Percentiles rank a stretch among this genome's conserved stretches.
Evolutionary conservation across 371 early-diverging fungal genomes (phyloP).

Genomic region (Mucor velutinosus): DNA sequence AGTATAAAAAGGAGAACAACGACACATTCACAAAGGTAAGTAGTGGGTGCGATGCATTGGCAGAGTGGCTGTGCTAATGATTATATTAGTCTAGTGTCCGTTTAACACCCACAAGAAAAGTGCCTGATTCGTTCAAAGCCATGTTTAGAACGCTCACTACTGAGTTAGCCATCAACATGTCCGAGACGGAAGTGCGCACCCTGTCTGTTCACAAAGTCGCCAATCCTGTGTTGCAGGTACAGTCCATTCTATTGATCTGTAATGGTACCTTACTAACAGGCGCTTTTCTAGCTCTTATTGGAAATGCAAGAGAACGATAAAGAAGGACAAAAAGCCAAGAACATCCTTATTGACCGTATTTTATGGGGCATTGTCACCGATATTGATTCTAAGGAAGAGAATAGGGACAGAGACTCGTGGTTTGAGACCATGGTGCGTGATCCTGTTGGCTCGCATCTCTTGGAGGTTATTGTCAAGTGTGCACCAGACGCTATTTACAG

Average conservation of each 20-base stretch:
- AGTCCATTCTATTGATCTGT: background rate
- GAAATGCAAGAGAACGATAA: constrained; percentile 58
- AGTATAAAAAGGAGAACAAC: constrained; percentile 71
- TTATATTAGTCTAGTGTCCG: constrained; percentile 24
- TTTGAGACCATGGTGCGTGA: constrained; percentile 64
- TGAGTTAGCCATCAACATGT: constrained; percentile 54
- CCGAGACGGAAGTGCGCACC: constrained; percentile 61
- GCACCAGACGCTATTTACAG: constrained; percentile 64
- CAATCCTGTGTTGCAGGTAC: constrained; percentile 77
- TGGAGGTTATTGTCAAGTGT: constrained; percentile 63
- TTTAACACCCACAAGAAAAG: constrained; percentile 46
- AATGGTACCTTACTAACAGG: background rate
- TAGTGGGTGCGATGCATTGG: too few species aligned
- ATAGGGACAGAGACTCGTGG: constrained; percentile 56
- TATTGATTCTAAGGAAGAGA: constrained; percentile 32
- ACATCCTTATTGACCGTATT: constrained; percentile 64
- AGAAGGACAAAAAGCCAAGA: constrained; percentile 48
- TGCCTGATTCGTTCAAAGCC: constrained; percentile 64
- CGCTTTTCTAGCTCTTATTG: constrained; percentile 43
- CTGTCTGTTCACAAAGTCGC: constrained; percentile 71
- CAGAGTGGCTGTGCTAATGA: background rate
- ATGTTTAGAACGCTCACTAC: constrained; percentile 62
- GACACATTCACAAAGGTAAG: constrained; percentile 43
- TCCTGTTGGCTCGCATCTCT: constrained; percentile 68
- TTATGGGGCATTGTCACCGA: constrained; percentile 65